Evolutionary conservation across 306 rosid genomes (phyloP).

Genomic region (Quercus engelmannii): DNA sequence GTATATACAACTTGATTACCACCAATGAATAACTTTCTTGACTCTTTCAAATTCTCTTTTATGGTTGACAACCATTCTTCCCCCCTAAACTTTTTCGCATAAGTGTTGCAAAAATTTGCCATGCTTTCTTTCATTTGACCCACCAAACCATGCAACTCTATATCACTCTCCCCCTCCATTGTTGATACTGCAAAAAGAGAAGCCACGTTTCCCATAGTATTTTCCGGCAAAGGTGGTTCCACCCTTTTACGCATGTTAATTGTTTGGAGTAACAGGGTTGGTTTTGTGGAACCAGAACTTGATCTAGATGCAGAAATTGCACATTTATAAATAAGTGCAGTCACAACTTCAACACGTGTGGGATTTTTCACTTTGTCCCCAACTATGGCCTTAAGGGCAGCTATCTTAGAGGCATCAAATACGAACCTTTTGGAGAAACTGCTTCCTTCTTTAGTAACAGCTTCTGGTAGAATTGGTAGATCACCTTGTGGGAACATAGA

Average conservation of each 20-base stretch:
- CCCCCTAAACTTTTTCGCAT: conserved; percentile 7
- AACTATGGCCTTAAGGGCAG: conserved; percentile 26
- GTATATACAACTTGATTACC: too few relatives aligned
- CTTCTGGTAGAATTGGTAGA: conserved; percentile 17
- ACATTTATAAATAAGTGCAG: conserved; percentile 27
- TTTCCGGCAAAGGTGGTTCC: conserved; percentile 28
- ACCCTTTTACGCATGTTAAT: conserved; percentile 35
- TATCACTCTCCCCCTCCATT: background rate
- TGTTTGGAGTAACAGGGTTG: background rate
- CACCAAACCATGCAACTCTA: conserved; percentile 23
- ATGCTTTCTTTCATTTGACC: conserved; percentile 16
- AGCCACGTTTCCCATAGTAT: conserved; percentile 27
- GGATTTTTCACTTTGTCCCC: conserved; percentile 23
- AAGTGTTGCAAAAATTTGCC: background rate
- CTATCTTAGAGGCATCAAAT: conserved; percentile 23
- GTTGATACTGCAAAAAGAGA: background rate
- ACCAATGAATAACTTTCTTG: too few relatives aligned
- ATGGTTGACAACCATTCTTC: background rate
- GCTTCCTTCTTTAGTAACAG: background rate
- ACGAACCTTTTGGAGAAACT: conserved; percentile 31
- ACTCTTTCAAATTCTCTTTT: conserved; percentile 1
- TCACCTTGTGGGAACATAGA: conserved; percentile 15
- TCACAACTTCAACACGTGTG: conserved; percentile 39
- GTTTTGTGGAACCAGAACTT: background rate
- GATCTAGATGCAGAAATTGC: conserved; percentile 17